phyloP scores from a whole-genome alignment of 2,329 filamentous ascomycete genomes.

The Xylariaceae sp. region DNA sequence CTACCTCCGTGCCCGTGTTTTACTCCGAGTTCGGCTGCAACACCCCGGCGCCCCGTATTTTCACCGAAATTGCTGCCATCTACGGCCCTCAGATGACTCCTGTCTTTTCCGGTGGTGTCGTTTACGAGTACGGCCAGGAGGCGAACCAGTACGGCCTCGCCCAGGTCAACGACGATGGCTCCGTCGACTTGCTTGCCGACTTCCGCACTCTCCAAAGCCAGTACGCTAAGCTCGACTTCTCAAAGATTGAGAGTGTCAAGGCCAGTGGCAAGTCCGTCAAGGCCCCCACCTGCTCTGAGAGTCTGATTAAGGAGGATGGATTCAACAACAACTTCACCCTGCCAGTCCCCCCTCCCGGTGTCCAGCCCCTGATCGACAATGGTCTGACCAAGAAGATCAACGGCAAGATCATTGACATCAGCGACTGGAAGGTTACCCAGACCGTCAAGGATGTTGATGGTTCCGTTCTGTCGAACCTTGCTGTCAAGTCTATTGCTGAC shows the following conservation, averaged over 20 bases:
- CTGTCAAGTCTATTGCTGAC: conserved; percentile 34
- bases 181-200: conserved; percentile 55
- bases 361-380: conserved; percentile 66
- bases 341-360: conserved; percentile 61
- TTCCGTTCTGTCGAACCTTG: conserved; percentile 39
- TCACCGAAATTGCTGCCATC: conserved; percentile 68
- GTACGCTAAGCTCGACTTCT: conserved; percentile 69
- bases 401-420: conserved; percentile 64
- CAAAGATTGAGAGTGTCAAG: conserved; percentile 58
- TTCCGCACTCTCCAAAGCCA: conserved; percentile 70
- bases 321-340: conserved; percentile 79
- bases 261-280: conserved; percentile 45
- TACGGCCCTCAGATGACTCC: conserved; percentile 65
- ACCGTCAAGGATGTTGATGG: conserved; percentile 39
- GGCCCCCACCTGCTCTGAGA: conserved; percentile 58
- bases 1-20: conserved; percentile 67
- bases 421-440: conserved; percentile 53
- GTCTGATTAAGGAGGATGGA: conserved; percentile 59
- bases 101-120: conserved; percentile 67
- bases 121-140: conserved; percentile 77
- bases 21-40: conserved; percentile 83
- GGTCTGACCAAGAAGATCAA: conserved; percentile 61
- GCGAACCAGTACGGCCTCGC: conserved; percentile 61
- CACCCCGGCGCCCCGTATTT: conserved; percentile 61
- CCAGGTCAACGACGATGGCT: conserved; percentile 51